Evolutionary conservation across 1,139 yeast species (phyloP).

Genomic region (Wickerhamiella pararugosa): DNA sequence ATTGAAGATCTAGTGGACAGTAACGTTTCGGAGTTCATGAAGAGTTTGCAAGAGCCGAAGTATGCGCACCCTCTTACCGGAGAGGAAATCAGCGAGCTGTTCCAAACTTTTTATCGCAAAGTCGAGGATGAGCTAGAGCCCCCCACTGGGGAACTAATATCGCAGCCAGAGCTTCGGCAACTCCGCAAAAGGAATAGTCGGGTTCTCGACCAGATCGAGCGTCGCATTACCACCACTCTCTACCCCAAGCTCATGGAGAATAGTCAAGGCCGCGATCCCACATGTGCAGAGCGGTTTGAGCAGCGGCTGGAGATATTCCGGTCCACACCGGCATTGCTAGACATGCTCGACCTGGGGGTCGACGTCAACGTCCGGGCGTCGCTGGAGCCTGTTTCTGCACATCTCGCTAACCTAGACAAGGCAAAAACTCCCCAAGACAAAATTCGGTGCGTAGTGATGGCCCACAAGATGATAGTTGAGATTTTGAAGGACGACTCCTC

Average conservation of each 20-base stretch:
- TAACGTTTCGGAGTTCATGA: conserved; percentile 24
- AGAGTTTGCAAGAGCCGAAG: conserved; percentile 40
- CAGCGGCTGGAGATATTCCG: conserved; percentile 19
- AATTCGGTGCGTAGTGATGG: conserved; percentile 26
- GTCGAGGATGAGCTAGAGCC: conserved; percentile 22
- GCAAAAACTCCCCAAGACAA: conserved; percentile 30
- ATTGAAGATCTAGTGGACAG: no score
- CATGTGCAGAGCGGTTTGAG: conserved; percentile 18
- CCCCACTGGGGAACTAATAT: conserved; percentile 21
- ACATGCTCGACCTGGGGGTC: conserved; percentile 21
- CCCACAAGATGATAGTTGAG: conserved; percentile 28
- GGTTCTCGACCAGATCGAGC: conserved; percentile 28
- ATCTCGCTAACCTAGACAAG: conserved; percentile 17
- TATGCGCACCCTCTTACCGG: conserved; percentile 39
- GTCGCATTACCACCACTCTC: conserved; percentile 28
- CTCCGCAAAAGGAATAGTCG: conserved; percentile 18
- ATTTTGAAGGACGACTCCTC: conserved; percentile 18
- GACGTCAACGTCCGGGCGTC: conserved; percentile 8
- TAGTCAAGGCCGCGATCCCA: conserved; percentile 17
- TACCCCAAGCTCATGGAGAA: conserved; percentile 26
- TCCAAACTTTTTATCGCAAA: conserved; percentile 36
- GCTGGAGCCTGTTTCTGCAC: conserved; percentile 9
- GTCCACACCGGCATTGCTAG: conserved; percentile 17
- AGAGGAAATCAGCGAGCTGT: conserved; percentile 36
- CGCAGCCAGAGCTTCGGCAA: conserved; percentile 22